Evolutionary conservation across 1,284 basidiomycete genomes (phyloP), one percentile per base, ranked within the genome.

Genomic region (Tilletia indica): DNA sequence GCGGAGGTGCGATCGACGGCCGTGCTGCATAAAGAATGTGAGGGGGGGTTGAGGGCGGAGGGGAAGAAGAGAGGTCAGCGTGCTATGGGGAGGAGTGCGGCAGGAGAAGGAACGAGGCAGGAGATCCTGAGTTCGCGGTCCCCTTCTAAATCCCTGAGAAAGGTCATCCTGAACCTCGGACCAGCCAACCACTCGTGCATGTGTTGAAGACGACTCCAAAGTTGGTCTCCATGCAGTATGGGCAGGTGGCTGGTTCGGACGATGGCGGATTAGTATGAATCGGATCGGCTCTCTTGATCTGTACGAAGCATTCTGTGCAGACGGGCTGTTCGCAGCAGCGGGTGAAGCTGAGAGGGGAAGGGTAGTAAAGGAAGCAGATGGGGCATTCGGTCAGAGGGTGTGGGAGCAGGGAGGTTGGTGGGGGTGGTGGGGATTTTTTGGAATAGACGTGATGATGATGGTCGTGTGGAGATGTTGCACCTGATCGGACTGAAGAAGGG

Each of bases 231-330:
- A 98, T 93, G 82, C 96, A 99, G 84, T 93, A 99, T 2, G 96
- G 96, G 85, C 96, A 99, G 5, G 93, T 91, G 3, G 95, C 93
- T 0, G 80, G 78, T 67, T 77, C 69, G 34, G 79, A 79, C 8
- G 81, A 77, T 0, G 81, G 82, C n/a, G 80, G 79, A 34, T 77
- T 77, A 68, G 70, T 73, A 34, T 74, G 73, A 36, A 49, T 78
- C 1, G 95, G 92, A 80, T 98, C 96, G 16, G 93, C 89, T 70
- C 96, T 91, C 87, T 98, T 98, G 86, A 99, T 98, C 86, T 98
- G 95, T 19, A 98, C 94, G 83, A 99, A 99, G 85, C 96, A 99
- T 86, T 99, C 96, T 45, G 96, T 97, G 85, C 96, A 99, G 80
- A 99, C 95, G 39, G 93, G 92, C 82, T 99, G 96, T 87, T 95